Evolutionary conservation across 2,329 filamentous ascomycete genomes (phyloP).

Genomic region (Elsinoe ampelina): DNA sequence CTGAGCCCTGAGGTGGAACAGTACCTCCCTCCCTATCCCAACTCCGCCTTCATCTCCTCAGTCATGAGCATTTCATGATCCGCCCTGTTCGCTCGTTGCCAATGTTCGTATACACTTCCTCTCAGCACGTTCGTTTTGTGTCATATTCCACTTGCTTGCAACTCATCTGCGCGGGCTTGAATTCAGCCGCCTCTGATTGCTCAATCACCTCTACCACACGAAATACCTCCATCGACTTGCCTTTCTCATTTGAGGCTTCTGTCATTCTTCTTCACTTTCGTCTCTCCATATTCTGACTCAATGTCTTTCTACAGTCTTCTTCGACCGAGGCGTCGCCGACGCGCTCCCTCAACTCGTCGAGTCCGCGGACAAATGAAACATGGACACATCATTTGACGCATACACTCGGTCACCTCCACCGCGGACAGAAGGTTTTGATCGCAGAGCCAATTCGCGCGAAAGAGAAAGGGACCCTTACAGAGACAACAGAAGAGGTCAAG

Average conservation of each 20-base stretch:
- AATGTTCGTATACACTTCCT: conserved; percentile 9
- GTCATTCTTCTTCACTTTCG: not conserved
- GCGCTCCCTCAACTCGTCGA: conserved; percentile 13
- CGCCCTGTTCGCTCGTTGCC: not conserved
- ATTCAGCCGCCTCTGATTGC: not conserved
- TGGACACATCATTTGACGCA: conserved; percentile 16
- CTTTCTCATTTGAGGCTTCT: conserved; percentile 6
- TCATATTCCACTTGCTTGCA: not conserved
- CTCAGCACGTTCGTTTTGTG: not conserved
- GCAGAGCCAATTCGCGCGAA: conserved; percentile 13
- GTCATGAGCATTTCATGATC: conserved; percentile 6
- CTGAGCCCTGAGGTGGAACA: not conserved
- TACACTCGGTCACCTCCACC: conserved; percentile 17
- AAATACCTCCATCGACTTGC: not conserved
- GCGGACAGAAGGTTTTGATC: conserved; percentile 1
- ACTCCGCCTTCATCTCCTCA: not conserved
- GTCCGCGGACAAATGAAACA: conserved; percentile 7
- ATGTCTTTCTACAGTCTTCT: conserved; percentile 16
- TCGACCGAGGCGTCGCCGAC: conserved; percentile 8
- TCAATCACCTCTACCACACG: conserved; percentile 7
- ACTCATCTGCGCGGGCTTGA: not conserved
- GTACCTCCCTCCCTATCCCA: not conserved
- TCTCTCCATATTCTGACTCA: conserved; percentile 13
- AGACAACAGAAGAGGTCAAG: conserved; percentile 24
- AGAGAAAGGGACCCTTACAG: conserved; percentile 22